A percentile compares a stretch with the other conserved stretches of the same genome.
Evolutionary conservation across 106 monocot species (phyloP).

Genomic region (Vanilla planifolia): DNA sequence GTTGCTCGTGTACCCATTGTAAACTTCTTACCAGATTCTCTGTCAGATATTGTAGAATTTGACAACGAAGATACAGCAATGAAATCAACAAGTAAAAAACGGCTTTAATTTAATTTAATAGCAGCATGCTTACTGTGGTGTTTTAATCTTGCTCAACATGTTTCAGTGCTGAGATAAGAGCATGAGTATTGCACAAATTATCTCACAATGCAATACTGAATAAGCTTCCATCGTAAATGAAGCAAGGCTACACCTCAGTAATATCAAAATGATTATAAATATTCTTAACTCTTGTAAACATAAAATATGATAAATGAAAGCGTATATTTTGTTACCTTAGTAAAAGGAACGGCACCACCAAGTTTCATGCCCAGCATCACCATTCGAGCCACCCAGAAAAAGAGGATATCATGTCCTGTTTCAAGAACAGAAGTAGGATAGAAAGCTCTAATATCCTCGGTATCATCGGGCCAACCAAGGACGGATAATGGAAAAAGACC

Average conservation of each 20-base stretch:
- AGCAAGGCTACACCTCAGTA: neutral
- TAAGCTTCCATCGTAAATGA: neutral
- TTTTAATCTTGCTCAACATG: too few species aligned
- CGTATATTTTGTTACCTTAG: slow-evolving; percentile 50
- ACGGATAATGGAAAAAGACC: slow-evolving; percentile 87
- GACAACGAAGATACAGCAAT: too few species aligned
- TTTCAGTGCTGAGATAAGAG: too few species aligned
- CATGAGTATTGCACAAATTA: slow-evolving; percentile 1
- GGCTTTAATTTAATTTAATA: too few species aligned
- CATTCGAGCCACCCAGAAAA: slow-evolving; percentile 99
- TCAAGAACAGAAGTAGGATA: slow-evolving; percentile 96
- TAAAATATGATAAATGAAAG: neutral
- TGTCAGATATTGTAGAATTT: too few species aligned
- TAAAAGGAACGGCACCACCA: slow-evolving; percentile 94
- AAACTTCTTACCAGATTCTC: too few species aligned
- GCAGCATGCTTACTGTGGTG: too few species aligned
- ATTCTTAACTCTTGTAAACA: too few species aligned
- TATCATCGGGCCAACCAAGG: slow-evolving; percentile 94
- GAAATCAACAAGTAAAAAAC: too few species aligned
- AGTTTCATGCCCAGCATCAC: slow-evolving; percentile 99
- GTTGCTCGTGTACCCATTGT: too few species aligned
- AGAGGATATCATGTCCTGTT: slow-evolving; percentile 94
- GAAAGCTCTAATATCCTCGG: slow-evolving; percentile 69
- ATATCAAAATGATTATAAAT: slow-evolving; percentile 2
- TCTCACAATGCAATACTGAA: neutral